Percentiles rank a stretch among this genome's conserved stretches.
Evolutionary conservation across 257 asterid species (phyloP).

Genomic region (Rauvolfia tetraphylla): DNA sequence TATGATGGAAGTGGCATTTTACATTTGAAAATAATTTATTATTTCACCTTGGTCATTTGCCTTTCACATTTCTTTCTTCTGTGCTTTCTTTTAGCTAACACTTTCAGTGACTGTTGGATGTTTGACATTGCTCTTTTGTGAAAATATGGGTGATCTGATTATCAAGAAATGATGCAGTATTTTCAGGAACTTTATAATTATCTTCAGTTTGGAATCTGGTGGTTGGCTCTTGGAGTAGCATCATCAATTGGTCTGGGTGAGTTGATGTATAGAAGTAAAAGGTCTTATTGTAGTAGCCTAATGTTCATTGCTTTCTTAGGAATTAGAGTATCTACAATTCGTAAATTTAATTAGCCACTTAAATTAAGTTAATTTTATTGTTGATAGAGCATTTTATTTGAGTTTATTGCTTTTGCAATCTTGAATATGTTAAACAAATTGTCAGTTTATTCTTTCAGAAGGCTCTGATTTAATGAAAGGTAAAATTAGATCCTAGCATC

Average conservation of each 20-base stretch:
- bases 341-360: neutral
- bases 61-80: neutral
- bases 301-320: neutral
- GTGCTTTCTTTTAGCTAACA: neutral
- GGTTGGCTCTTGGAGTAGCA: conserved; percentile 43
- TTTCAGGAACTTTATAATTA: conserved; percentile 28
- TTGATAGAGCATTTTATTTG: neutral
- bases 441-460: neutral
- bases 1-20: neutral
- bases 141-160: conserved; percentile 15
- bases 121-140: neutral
- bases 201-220: conserved; percentile 35
- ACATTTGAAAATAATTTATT: neutral
- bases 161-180: conserved; percentile 18
- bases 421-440: neutral
- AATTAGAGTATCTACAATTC: neutral
- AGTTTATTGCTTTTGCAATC: neutral
- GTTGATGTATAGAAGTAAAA: neutral
- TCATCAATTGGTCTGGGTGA: conserved; percentile 40
- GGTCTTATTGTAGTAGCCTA: neutral
- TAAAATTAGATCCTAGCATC: neutral
- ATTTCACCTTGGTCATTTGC: neutral
- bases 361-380: neutral
- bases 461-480: neutral
- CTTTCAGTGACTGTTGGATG: neutral